Evolutionary conservation across 371 early-diverging fungal species (phyloP), one percentile per base, ranked within the genome.

Genomic region (Blakeslea trispora): DNA sequence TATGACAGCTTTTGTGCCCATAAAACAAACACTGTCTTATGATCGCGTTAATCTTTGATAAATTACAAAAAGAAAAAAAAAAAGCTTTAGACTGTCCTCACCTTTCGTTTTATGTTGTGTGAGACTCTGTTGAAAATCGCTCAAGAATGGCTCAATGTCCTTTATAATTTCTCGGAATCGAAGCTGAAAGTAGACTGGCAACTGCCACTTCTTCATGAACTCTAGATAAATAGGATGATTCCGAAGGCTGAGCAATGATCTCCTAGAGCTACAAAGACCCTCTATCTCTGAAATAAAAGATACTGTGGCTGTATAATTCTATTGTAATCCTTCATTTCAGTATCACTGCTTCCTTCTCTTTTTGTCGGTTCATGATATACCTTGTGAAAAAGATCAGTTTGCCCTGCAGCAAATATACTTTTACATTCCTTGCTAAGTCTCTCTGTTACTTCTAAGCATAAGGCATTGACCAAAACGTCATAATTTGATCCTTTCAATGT

Each of bases 161-260:
- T 46, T 62, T 1, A 81, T 69, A 42, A 85, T 82, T 45, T 87
- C 84, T 28, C 81, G 77, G 50, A 82, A 84, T 23, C 83, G 65
- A 7, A 91, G 68, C 59, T 86, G 87, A 56, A 87, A 91, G 53
- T 93, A 93, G 1, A 89, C 83, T 0, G 80, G 66, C 0, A 91
- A 68, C 45, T 91, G 87, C 91, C 91, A 91, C 52, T 81, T 71
- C 51, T 82, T 87, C 81, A 90, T 83, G 57, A 90, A 90, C 5
- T 86, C 87, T 10, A 75, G 61, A 49, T 90, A 91, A 2, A 68
- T 65, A 1, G 81, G 68, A 65, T 86, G 86, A 7, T 63, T 68
- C 19, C 93, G 71, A 34, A 93, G 59, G 37, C 80, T 75, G 1
- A 75, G 41, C 18, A 90, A 55, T 0, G 82, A 76, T 39, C 74